Percentiles rank a stretch among this genome's conserved stretches.
Conservation (phyloP, 139 green algal species). For the Dunaliella primolecta region DNA sequence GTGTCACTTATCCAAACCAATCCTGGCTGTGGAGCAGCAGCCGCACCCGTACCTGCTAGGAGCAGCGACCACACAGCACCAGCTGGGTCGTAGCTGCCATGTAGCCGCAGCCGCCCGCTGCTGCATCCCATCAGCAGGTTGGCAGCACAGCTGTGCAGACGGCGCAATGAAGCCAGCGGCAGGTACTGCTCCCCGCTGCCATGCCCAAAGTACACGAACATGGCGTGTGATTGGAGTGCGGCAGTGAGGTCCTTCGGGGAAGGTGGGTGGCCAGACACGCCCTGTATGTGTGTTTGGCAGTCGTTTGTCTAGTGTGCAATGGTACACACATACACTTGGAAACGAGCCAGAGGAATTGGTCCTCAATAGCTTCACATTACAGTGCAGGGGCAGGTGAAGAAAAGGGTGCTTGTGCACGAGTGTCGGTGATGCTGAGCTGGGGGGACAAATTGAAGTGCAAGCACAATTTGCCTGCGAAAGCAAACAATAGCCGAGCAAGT, state of each 20-base stretch:
- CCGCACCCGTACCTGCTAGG: constrained; percentile 63
- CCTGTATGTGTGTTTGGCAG: constrained; percentile 43
- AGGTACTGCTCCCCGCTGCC: constrained; percentile 84
- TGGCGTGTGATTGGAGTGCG: constrained; percentile 52
- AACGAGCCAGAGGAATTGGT: not conserved
- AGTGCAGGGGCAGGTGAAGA: no score
- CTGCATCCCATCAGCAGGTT: constrained; percentile 91
- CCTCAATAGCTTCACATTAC: no score
- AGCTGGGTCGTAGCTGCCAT: constrained; percentile 58
- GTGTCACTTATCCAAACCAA: no score
- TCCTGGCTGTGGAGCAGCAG: no score
- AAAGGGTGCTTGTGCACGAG: no score
- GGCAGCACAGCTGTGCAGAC: constrained; percentile 57
- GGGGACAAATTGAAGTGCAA: no score
- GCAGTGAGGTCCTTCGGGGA: constrained; percentile 34
- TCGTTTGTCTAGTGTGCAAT: no score
- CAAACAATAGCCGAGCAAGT: no score
- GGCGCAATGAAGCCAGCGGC: constrained; percentile 49
- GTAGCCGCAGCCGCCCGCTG: constrained; percentile 65
- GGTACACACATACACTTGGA: not conserved
- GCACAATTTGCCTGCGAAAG: no score
- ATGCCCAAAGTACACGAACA: constrained; percentile 93
- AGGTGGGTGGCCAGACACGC: constrained; percentile 46
- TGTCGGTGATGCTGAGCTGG: no score
- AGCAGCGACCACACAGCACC: constrained; percentile 77